phyloP scores from a whole-genome alignment of 805 yeast species.

The Kodamaea jinghongensis region DNA sequence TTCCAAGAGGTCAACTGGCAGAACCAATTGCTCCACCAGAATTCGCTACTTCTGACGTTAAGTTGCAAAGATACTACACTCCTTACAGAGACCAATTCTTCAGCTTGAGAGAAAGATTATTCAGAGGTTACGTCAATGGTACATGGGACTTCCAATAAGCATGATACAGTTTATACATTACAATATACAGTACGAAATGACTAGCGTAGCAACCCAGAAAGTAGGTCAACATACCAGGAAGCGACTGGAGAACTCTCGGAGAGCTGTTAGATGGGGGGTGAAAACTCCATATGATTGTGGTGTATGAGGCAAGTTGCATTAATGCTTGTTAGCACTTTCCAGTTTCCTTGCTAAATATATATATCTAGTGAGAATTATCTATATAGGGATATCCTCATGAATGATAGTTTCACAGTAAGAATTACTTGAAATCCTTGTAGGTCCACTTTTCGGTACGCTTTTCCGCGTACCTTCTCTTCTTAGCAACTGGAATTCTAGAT shows the following conservation, averaged over 20 bases:
- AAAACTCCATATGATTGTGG: too few relatives aligned
- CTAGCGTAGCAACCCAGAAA: background rate
- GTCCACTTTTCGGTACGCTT: constrained; percentile 91
- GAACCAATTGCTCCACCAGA: constrained; percentile 70
- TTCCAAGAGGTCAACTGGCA: constrained; percentile 63
- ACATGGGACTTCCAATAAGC: constrained; percentile 39
- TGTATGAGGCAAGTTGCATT: too few relatives aligned
- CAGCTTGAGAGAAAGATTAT: constrained; percentile 45
- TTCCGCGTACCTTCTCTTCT: constrained; percentile 63
- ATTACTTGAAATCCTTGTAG: constrained; percentile 78
- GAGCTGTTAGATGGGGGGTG: too few relatives aligned
- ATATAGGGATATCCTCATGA: too few relatives aligned
- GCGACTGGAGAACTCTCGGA: background rate
- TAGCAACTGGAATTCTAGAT: constrained; percentile 68
- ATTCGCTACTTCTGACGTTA: constrained; percentile 60
- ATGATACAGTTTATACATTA: background rate
- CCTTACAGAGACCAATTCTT: constrained; percentile 48
- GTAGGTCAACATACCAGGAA: background rate
- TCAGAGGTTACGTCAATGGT: constrained; percentile 45
- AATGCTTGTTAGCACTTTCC: too few relatives aligned
- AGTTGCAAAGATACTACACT: constrained; percentile 41
- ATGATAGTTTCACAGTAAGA: background rate
- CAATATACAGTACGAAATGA: background rate
- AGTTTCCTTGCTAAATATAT: too few relatives aligned
- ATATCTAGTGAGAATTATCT: too few relatives aligned